Evolutionary conservation across 371 early-diverging fungal species (phyloP), one percentile per base, ranked within the genome.

Genomic region (Catenaria anguillulae): DNA sequence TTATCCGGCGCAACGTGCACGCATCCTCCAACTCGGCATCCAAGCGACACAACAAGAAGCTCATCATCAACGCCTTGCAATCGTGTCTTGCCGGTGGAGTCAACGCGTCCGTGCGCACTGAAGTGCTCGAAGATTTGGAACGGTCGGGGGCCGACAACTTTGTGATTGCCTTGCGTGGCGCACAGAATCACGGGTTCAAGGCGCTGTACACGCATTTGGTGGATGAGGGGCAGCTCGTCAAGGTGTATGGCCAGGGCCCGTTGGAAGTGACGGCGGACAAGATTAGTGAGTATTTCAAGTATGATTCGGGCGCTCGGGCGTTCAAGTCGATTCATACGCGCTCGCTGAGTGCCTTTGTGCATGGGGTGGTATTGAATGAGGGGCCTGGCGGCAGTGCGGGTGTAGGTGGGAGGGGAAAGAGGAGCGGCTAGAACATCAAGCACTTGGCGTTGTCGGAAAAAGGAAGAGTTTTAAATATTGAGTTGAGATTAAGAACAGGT

Each of bases 141-240:
- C 33, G 26, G 35, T 61, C 55, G n/a, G 58, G 33, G 33, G 13
- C 12, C 24, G 60, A 60, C 15, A 52, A 61, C 54, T 61, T 61
- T 61, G 56, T 61, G 4, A 21, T 61, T 12, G 29, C 61, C 15
- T 13, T 61, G 29, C 33, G 56, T n/a, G 61, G 56, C 4, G 6
- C 54, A 23, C 60, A 61, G 61, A 45, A 61, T 24, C 61, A 61
- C 31, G 33, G 61, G 24, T 61, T 61, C 42, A 61, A 61, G 56
- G 61, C 29, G n/a, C 56, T 61, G 15, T 61, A 61, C 56, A n/a
- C 60, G 33, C 33, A 29, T 5, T 62, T 26, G 12, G 45, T 61
- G 26, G 58, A 58, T 13, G 13, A n/a, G 17, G 13, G 24, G 35
- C 37, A 33, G 58, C 35, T 40, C 40, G 40, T 40, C 34, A 61